Base-by-base conservation (phyloP, 129 eudicot species). In the Flaveria sonorensis region DNA sequence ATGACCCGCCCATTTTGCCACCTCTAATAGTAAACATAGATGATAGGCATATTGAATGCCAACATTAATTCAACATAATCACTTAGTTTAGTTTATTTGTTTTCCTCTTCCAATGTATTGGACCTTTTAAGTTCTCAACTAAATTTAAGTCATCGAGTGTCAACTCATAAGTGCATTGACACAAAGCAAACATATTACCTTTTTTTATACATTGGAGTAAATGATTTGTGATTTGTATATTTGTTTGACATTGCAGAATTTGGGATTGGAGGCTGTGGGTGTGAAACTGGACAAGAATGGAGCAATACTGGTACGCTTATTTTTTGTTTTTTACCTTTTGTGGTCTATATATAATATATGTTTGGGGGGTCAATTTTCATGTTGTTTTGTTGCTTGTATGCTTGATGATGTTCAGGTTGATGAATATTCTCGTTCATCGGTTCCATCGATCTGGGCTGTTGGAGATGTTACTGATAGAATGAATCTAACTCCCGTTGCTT, bases 401-500 rank as follows among this genome's bases (percentile, higher is more conserved):
- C 53, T 40, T 40, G 55, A 57, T 79, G 80, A 32, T 76, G 10
- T 23, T 67, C 84, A 95, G 99, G 99, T 95, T 60, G 95, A 95
- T 77, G 97, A 95, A 78, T 95, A 83, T 80, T 95, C 99, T 32
- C 92, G 88, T 55, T 82, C 97, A 48, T 89, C 97, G 7, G 96
- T 95, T 71, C 97, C 99, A 69, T 91, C 99, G 18, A 95, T 95
- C 74, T 95, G 97, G 99, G 99, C 97, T 2, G 95, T 95, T 71
- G 99, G 99, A 81, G 99, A 95, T 72, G 99, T 91, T 70, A 95
- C 99, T 2, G 94, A 95, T 77, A 91, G 99, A 91, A 72, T 95
- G 51, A 95, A 95, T 81, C 82, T 95, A 75, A 95, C 99, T 68
- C 99, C 99, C 20, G 99, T 95, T 83, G 99, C 99, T 83, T 89